Base-by-base conservation (phyloP, 441 rosid species). In the Brassica balearica region DNA sequence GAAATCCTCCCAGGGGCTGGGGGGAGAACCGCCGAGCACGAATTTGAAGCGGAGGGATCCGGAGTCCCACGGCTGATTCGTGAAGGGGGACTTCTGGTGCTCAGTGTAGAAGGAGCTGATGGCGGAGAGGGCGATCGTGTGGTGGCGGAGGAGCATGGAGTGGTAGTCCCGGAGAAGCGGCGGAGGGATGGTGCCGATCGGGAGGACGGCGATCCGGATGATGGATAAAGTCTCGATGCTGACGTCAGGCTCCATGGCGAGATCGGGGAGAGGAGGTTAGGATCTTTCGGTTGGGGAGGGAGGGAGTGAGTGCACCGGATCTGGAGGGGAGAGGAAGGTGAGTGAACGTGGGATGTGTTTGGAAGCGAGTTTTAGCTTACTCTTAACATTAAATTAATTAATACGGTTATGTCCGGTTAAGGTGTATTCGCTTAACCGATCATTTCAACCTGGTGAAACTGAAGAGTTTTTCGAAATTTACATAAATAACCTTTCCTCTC, bases 1-100 rank as follows among this genome's bases (percentile, higher is more conserved):
- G 81, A 96, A 96, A 83, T 96, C 97, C 77, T 96, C 99, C 99
- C 99, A 95, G 8, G 99, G 99, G 79, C 92, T 88, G 4, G 99
- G 93, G 14, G 97, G 98, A 8, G 90, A 83, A 23, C 98, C 99
- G 23, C 98, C 99, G 60, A 93, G 91, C 27, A 95, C 76, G 86
- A 92, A 95, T 75, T 89, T 90, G 86, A 95, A 93, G 61, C 90
- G 92, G 78, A 95, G 95, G 25, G 90, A 86, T 36, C 99, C 97
- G 11, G 92, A 80, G 2, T 93, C 99, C 99, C 99, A 95, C 0
- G 97, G 98, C 86, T 92, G 97, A 72, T 88, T 74, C 4, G 94
- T 71, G 71, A 95, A 95, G 14, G 98, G 99, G 6, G 99, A 95
- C 75, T 95, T 95, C 88, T 93, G 98, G 81, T 95, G 97, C 83